phyloP scores from a whole-genome alignment of 768 basidiomycete genomes.

The Auricularia sp. region DNA sequence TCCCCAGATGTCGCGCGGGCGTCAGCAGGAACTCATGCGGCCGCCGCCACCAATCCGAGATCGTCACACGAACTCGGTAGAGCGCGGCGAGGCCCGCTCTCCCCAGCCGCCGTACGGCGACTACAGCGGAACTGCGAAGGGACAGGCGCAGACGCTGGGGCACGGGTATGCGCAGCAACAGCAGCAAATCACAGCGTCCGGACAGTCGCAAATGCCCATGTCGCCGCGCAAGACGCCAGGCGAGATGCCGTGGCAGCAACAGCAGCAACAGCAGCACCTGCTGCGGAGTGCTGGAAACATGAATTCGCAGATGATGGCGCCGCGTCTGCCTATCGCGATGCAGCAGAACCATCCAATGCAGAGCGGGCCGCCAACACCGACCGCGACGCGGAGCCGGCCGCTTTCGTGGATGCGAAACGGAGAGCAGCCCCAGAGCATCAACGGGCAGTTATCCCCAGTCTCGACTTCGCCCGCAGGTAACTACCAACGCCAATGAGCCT shows the following conservation, averaged over 20 bases:
- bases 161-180: background rate
- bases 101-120: background rate
- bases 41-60: background rate
- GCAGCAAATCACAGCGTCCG: background rate
- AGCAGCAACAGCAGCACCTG: background rate
- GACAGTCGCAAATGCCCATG: background rate
- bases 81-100: background rate
- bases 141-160: background rate
- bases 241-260: background rate
- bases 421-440: background rate
- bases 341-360: background rate
- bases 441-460: background rate
- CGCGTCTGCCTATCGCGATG: background rate
- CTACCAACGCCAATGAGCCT: background rate
- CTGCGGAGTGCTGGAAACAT: background rate
- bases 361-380: background rate
- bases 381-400: background rate
- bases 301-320: background rate
- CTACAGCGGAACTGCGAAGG: background rate
- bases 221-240: background rate
- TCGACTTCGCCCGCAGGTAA: background rate
- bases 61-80: background rate
- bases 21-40: background rate
- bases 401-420: background rate
- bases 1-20: background rate